Base-by-base conservation (phyloP, 306 rosid species). In the Vigna hirtella region DNA sequence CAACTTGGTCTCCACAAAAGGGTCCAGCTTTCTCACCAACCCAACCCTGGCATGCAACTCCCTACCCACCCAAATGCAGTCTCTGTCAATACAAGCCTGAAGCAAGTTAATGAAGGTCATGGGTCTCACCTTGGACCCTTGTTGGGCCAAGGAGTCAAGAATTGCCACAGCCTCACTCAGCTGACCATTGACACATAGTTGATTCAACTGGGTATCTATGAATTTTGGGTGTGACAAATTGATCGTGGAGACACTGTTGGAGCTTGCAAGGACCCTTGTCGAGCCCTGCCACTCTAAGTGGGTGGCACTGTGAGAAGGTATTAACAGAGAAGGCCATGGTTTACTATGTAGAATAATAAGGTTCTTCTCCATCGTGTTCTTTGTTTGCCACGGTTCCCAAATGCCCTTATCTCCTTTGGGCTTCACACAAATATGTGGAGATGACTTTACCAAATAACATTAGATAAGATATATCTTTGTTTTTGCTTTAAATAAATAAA, bases 1-100 rank as follows among this genome's bases (percentile, higher is more conserved):
- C 30, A 95, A 66, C 84, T 91, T 95, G 1, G 99, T 95, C 85
- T 91, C 93, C 24, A 95, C 98, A 74, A 91, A 95, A 17, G 93
- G 86, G 79, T 86, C 74, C 7, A 85, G 80, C 45, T 81, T 53
- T 63, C 70, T 57, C 18, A 93, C 96, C 62, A 89, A 53, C 42
- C 85, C 79, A 63, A 88, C 83, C 70, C 90, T 79, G 76, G 87
- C 88, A 55, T 93, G 98, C 76, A 95, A 89, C 79, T 93, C 86
- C 67, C 90, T 89, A 72, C 99, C 99, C 77, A 93, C 26, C 38
- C 75, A 82, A 73, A 95, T 75, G 66, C 86, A 86, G 42, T 85
- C 85, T 30, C 34, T 53, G 62, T 92, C 96, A 72, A 95, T 93
- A 77, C 99, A 95, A 63, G 87, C 85, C 47, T 91, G 93, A 64